Percentiles rank a stretch among this genome's conserved stretches.
phyloP scores from a whole-genome alignment of 148 eudicot genomes.

The Chenopodium album region DNA sequence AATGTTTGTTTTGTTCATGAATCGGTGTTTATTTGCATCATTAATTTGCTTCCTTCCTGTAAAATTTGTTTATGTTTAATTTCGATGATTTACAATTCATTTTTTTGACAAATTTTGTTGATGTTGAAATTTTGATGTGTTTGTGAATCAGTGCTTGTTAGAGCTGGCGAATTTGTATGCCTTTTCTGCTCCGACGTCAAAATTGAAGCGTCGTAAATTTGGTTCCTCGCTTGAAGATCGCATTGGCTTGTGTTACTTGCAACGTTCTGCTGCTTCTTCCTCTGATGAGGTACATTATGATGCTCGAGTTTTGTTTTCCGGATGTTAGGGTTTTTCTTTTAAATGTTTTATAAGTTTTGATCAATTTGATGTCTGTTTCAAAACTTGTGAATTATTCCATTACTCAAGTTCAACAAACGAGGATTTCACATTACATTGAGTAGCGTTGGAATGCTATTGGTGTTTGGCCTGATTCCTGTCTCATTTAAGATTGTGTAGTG shows the following conservation, averaged over 20 bases:
- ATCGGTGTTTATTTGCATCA: not conserved
- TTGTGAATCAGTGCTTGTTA: slow-evolving; percentile 48
- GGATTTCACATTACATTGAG: not conserved
- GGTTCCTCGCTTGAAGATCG: slow-evolving; percentile 30
- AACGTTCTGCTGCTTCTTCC: slow-evolving; percentile 36
- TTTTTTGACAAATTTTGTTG: not conserved
- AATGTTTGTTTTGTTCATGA: too few relatives aligned
- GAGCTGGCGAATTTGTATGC: slow-evolving; percentile 84
- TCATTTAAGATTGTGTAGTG: not conserved
- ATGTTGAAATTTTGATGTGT: not conserved
- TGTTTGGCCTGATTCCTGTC: not conserved
- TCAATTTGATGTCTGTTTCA: not conserved
- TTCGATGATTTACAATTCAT: not conserved
- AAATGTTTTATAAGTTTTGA: not conserved
- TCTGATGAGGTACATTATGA: slow-evolving; percentile 45
- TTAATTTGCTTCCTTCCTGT: not conserved
- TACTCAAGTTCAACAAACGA: not conserved
- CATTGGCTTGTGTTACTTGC: slow-evolving; percentile 63
- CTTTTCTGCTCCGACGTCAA: slow-evolving; percentile 34
- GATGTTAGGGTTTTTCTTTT: not conserved
- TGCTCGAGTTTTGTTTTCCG: not conserved
- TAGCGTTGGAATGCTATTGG: not conserved
- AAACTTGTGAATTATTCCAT: not conserved
- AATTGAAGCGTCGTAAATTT: slow-evolving; percentile 34
- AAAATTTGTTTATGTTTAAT: not conserved